phyloP scores from a whole-genome alignment of 1,284 basidiomycete genomes.

The Cutaneotrichosporon spelunceum region DNA sequence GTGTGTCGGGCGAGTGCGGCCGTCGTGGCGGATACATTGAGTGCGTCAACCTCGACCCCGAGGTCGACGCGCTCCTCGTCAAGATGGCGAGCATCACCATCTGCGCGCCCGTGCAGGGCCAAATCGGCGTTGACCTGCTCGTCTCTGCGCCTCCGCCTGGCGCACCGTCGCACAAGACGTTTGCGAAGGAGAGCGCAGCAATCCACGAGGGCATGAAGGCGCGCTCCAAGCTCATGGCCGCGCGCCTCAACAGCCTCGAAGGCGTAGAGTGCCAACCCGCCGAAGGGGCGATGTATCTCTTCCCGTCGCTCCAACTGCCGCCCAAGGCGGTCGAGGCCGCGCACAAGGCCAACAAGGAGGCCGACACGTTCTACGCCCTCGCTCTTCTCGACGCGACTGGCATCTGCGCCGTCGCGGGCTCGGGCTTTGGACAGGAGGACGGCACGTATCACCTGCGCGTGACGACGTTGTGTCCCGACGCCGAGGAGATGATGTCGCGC shows the following conservation, averaged over 20 bases:
- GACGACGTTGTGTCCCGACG: slow-evolving; percentile 72
- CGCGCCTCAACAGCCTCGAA: slow-evolving; percentile 66
- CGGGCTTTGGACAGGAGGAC: slow-evolving; percentile 81
- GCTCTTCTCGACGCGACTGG: slow-evolving; percentile 74
- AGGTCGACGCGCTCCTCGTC: slow-evolving; percentile 74
- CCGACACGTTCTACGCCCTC: slow-evolving; percentile 79
- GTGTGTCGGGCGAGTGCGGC: slow-evolving; percentile 85
- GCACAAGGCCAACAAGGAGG: slow-evolving; percentile 62
- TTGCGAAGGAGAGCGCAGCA: slow-evolving; percentile 69
- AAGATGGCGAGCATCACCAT: slow-evolving; percentile 84
- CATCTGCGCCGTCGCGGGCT: slow-evolving; percentile 82
- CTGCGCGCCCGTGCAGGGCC: slow-evolving; percentile 75
- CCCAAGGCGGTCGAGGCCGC: slow-evolving; percentile 69
- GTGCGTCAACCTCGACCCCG: slow-evolving; percentile 68
- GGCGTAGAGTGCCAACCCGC: slow-evolving; percentile 80
- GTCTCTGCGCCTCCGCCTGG: slow-evolving; percentile 73
- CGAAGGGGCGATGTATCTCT: slow-evolving; percentile 76
- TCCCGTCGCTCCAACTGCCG: slow-evolving; percentile 66
- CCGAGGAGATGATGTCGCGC: slow-evolving; percentile 77
- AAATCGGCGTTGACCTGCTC: slow-evolving; percentile 78
- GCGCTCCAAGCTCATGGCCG: slow-evolving; percentile 67
- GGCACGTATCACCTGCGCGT: slow-evolving; percentile 78
- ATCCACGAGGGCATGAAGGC: slow-evolving; percentile 68
- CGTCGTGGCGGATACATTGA: slow-evolving; percentile 91
- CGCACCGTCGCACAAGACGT: slow-evolving; percentile 67